Evolutionary conservation across 768 basidiomycete species (phyloP).

Genomic region (Zangia roseola): DNA sequence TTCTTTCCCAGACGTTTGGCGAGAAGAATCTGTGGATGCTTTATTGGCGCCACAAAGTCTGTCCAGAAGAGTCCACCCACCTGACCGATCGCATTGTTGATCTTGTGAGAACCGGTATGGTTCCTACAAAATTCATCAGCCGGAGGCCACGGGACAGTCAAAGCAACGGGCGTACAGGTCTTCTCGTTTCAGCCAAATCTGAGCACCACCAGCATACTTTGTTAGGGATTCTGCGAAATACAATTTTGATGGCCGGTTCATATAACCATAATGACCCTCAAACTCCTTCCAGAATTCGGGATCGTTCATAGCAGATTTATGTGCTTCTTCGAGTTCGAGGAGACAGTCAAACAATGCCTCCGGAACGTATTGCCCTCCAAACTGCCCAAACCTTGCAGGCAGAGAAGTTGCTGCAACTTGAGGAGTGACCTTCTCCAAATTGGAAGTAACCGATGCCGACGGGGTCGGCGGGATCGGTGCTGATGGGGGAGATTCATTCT

Average conservation of each 20-base stretch:
- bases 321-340: slow-evolving; percentile 86
- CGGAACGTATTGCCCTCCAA: slow-evolving; percentile 97
- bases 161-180: slow-evolving; percentile 58
- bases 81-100: slow-evolving; percentile 98
- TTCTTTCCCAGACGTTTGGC: slow-evolving; percentile 94
- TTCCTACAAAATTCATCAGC: slow-evolving; percentile 52
- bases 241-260: slow-evolving; percentile 89
- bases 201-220: slow-evolving; percentile 87
- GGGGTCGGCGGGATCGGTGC: neutral
- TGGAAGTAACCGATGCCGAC: neutral
- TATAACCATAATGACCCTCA: slow-evolving; percentile 84
- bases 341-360: slow-evolving; percentile 94
- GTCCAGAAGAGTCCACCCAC: slow-evolving; percentile 35
- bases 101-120: slow-evolving; percentile 98
- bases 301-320: slow-evolving; percentile 82
- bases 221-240: slow-evolving; percentile 93
- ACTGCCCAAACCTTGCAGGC: slow-evolving; percentile 88
- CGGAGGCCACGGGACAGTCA: neutral
- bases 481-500: slow-evolving; percentile 35
- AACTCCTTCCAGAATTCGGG: slow-evolving; percentile 94
- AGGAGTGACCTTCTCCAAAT: slow-evolving; percentile 7
- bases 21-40: slow-evolving; percentile 68
- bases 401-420: slow-evolving; percentile 46
- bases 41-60: neutral
- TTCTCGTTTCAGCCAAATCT: slow-evolving; percentile 97